Percentiles rank a stretch among this genome's conserved stretches.
phyloP scores from a whole-genome alignment of 202 grass and related monocot genomes.

The Panicum virgatum region DNA sequence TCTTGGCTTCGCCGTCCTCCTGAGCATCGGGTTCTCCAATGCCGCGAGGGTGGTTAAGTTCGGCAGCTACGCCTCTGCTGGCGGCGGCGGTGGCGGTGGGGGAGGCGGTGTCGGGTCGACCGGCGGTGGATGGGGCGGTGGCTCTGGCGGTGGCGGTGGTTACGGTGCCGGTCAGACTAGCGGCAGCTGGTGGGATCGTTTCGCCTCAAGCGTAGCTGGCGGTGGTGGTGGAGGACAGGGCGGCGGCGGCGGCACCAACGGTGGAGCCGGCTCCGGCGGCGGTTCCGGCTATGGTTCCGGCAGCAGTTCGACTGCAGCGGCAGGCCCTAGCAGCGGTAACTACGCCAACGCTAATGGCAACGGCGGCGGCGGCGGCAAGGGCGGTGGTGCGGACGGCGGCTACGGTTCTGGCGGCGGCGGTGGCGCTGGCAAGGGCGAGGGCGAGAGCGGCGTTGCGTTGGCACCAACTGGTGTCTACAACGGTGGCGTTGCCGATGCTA shows the following conservation, averaged over 20 bases:
- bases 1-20: constrained; percentile 40
- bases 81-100: constrained; percentile 28
- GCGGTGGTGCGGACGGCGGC: constrained; percentile 27
- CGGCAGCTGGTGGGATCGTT: background rate
- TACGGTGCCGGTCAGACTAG: background rate
- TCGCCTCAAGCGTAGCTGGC: background rate
- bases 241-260: constrained; percentile 37
- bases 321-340: background rate
- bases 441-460: constrained; percentile 23
- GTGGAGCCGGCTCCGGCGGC: constrained; percentile 26
- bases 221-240: constrained; percentile 32
- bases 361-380: constrained; percentile 23
- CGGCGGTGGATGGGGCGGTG: background rate
- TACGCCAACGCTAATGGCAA: constrained; percentile 30
- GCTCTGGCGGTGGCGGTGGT: background rate
- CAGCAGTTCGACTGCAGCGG: background rate
- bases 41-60: constrained; percentile 33
- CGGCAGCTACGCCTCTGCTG: background rate
- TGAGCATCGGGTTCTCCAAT: constrained; percentile 40
- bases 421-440: constrained; percentile 35
- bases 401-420: background rate
- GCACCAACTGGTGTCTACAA: background rate
- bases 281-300: constrained; percentile 35
- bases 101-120: constrained; percentile 15
- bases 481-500: constrained; percentile 16